A percentile compares a stretch with the other conserved stretches of the same genome.
These are phyloP conservation scores for Ceratonia siliqua DNA, from an alignment of 306 rosid species.

Conservation along the genomic window DNA sequence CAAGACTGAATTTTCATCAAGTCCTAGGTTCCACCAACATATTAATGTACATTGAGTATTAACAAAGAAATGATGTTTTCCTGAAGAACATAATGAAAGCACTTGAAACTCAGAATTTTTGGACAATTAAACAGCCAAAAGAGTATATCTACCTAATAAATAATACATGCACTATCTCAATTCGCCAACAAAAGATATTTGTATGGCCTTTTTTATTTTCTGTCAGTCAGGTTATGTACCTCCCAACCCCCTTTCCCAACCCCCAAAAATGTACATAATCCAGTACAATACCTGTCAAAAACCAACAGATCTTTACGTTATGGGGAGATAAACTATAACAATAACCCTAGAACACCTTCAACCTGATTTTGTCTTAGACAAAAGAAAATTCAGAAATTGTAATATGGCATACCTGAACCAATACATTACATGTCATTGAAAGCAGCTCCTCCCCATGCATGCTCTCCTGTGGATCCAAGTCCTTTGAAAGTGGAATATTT, in stretches of 20 bases:
- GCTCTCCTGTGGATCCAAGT: conserved; percentile 88
- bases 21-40: not conserved
- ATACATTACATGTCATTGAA: conserved; percentile 64
- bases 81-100: not conserved
- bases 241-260: not conserved
- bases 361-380: not conserved
- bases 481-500: conserved; percentile 84
- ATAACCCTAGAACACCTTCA: conserved; percentile 2
- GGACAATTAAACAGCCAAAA: not conserved
- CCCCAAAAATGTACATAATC: not conserved
- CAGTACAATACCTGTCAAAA: not conserved
- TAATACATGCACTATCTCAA: not conserved
- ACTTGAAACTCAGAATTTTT: not conserved
- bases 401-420: conserved; percentile 73
- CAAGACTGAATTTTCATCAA: not conserved
- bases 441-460: conserved; percentile 94
- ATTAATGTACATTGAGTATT: not conserved
- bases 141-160: not conserved
- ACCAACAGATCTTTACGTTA: not conserved
- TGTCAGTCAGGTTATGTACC: not conserved
- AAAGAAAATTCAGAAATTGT: not conserved
- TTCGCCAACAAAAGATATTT: not conserved
- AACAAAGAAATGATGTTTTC: not conserved
- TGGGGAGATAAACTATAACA: not conserved
- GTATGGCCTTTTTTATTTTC: not conserved